Percentiles rank a stretch among this genome's conserved stretches.
phyloP scores from a whole-genome alignment of 805 yeast genomes.

The Lachancea meyersii region DNA sequence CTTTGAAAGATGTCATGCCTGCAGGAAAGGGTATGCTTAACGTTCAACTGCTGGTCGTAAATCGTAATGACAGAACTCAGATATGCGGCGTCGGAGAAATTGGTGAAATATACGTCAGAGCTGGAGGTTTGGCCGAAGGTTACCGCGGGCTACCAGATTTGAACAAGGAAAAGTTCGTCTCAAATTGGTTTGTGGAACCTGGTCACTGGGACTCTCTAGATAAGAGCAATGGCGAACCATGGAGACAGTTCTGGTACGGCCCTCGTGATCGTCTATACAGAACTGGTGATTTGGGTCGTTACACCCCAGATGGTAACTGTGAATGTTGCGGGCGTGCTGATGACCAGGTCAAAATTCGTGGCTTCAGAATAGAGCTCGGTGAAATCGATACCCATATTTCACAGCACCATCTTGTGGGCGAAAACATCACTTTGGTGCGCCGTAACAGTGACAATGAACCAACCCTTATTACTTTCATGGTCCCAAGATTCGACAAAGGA shows the following conservation, averaged over 20 bases:
- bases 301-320: conserved; percentile 93
- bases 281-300: conserved; percentile 96
- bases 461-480: conserved; percentile 82
- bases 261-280: conserved; percentile 94
- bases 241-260: conserved; percentile 83
- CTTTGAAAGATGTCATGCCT: conserved; percentile 92
- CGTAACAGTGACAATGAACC: conserved; percentile 92
- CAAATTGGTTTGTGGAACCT: conserved; percentile 81
- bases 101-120: conserved; percentile 97
- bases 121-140: conserved; percentile 96
- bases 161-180: conserved; percentile 79
- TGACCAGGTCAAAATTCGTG: conserved; percentile 97
- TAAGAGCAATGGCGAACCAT: conserved; percentile 42
- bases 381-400: conserved; percentile 97
- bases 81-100: conserved; percentile 98
- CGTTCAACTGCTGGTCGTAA: conserved; percentile 90
- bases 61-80: conserved; percentile 79
- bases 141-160: conserved; percentile 87
- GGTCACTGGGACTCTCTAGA: conserved; percentile 57
- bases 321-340: conserved; percentile 99
- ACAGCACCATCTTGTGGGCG: conserved; percentile 87
- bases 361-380: conserved; percentile 96
- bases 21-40: conserved; percentile 98
- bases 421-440: conserved; percentile 85
- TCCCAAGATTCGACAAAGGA: conserved; percentile 60